phyloP scores from a whole-genome alignment of 495 filamentous ascomycete genomes.

The Bombardia bombarda region DNA sequence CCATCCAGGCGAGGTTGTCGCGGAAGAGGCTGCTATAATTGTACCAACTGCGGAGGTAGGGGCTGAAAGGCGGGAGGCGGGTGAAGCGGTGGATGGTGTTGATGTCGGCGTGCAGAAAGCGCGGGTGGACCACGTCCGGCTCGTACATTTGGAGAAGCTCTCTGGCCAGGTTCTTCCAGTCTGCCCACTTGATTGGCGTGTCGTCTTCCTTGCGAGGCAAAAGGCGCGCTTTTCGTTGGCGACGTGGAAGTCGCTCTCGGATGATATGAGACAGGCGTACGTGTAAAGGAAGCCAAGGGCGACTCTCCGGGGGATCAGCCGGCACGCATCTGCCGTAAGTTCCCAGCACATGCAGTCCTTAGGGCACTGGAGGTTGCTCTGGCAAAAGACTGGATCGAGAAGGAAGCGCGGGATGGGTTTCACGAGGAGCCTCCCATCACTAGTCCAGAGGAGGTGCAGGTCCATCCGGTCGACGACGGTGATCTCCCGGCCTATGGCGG shows the following conservation, averaged over 20 bases:
- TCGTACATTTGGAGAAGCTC: constrained; percentile 4
- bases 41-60: constrained; percentile 10
- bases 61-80: background rate
- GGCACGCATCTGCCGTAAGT: background rate
- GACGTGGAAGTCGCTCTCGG: constrained; percentile 31
- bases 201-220: constrained; percentile 16
- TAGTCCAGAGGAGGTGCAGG: constrained; percentile 12
- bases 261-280: constrained; percentile 29
- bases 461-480: constrained; percentile 12
- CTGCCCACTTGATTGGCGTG: background rate
- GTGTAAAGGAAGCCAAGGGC: constrained; percentile 31
- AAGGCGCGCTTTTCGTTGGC: constrained; percentile 22
- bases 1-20: constrained; percentile 40
- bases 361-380: constrained; percentile 5
- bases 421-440: constrained; percentile 7
- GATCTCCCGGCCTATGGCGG: constrained; percentile 5
- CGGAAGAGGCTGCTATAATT: constrained; percentile 32
- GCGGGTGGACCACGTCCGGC: background rate
- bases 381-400: constrained; percentile 3
- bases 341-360: background rate
- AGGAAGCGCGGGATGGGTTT: constrained; percentile 13
- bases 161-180: constrained; percentile 6
- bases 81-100: constrained; percentile 3
- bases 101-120: constrained; percentile 4
- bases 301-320: constrained; percentile 1